Percentiles rank a stretch among this genome's conserved stretches.
phyloP scores from a whole-genome alignment of 768 basidiomycete species.

The Termitomyces heimii region DNA sequence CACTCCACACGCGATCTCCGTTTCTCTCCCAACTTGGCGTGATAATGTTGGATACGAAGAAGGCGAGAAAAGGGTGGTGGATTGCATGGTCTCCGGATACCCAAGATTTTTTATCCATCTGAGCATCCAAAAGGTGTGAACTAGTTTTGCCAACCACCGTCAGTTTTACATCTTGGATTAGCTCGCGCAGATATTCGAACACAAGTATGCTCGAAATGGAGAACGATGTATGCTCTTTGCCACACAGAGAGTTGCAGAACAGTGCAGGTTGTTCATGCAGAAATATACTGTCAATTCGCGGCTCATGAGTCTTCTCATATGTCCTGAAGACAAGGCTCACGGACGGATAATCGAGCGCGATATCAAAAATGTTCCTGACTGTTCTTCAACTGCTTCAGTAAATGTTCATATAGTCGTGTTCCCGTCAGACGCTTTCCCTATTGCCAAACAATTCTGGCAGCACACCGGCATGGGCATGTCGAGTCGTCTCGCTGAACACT shows the following conservation, averaged over 20 bases:
- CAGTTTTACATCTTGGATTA: constrained; percentile 22
- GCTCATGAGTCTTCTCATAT: constrained; percentile 67
- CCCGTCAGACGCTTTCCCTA: constrained; percentile 46
- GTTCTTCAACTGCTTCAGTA: constrained; percentile 25
- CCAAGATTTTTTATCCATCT: constrained; percentile 92
- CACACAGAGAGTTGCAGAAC: constrained; percentile 62
- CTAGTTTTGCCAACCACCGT: background rate
- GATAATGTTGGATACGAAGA: constrained; percentile 93
- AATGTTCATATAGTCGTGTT: constrained; percentile 85
- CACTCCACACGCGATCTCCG: constrained; percentile 87
- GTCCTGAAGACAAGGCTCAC: constrained; percentile 44
- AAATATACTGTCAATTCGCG: constrained; percentile 45
- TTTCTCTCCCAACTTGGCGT: constrained; percentile 89
- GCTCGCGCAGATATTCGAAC: constrained; percentile 74
- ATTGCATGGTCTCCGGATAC: constrained; percentile 84
- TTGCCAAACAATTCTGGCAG: constrained; percentile 95
- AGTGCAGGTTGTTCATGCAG: constrained; percentile 71
- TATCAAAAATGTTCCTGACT: constrained; percentile 16
- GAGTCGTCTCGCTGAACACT: constrained; percentile 80
- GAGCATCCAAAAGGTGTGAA: constrained; percentile 70
- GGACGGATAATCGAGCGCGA: constrained; percentile 21
- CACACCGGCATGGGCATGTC: constrained; percentile 90
- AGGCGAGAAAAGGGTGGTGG: constrained; percentile 72
- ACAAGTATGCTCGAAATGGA: constrained; percentile 65
- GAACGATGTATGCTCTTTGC: constrained; percentile 82